Conservation (phyloP, 192 early-diverging fungal genomes). For the Radiomyces spectabilis region DNA sequence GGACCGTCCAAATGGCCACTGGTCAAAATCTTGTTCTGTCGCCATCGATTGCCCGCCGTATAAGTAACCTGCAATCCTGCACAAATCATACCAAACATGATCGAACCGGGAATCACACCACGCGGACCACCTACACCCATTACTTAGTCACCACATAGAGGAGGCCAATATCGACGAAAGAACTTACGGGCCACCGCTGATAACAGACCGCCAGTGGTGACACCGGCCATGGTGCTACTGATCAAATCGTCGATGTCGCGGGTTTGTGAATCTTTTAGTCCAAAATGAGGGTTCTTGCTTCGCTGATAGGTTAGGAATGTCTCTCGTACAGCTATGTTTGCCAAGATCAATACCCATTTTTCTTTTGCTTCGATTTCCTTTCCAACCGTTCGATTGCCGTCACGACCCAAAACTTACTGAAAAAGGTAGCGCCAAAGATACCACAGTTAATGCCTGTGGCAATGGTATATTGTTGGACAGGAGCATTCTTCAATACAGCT, state of each 20-base stretch:
- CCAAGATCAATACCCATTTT: background rate
- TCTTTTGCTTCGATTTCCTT: background rate
- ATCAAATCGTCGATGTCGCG: conserved; percentile 53
- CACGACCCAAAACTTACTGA: conserved; percentile 33
- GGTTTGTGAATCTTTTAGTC: conserved; percentile 52
- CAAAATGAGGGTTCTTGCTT: conserved; percentile 37
- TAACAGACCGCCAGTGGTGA: conserved; percentile 49
- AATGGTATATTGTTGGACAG: conserved; percentile 33
- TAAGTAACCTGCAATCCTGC: conserved; percentile 40
- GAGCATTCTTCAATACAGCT: conserved; percentile 35
- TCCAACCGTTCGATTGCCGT: too few species aligned
- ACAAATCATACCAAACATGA: conserved; percentile 46
- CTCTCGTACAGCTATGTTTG: conserved; percentile 43
- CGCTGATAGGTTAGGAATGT: conserved; percentile 50
- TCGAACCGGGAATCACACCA: conserved; percentile 43
- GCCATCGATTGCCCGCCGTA: conserved; percentile 32
- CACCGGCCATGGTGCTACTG: conserved; percentile 54
- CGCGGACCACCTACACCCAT: conserved; percentile 43
- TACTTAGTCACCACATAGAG: too few species aligned
- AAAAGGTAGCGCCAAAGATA: conserved; percentile 42
- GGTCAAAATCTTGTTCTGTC: conserved; percentile 47
- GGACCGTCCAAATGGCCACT: background rate
- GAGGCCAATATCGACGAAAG: background rate
- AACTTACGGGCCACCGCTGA: conserved; percentile 35
- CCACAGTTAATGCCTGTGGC: conserved; percentile 40